Evolutionary conservation across 2,329 filamentous ascomycete genomes (phyloP), one percentile per base, ranked within the genome.

Genomic region (Fusarium kyushuense): DNA sequence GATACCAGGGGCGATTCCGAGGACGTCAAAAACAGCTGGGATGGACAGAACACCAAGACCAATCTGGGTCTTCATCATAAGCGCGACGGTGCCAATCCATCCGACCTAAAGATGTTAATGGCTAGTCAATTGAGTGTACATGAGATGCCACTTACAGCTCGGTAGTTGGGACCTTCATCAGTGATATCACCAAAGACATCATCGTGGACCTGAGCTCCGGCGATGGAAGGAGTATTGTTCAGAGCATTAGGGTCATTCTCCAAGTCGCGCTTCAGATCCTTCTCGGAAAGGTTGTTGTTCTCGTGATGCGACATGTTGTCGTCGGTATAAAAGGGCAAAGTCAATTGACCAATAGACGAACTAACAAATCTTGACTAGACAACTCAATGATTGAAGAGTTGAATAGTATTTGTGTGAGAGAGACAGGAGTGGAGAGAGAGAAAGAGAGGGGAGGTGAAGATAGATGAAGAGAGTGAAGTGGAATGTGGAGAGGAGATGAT

Each of bases 21-120:
- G 76, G 5, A 76, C 76, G 58, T 85, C 76, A 62, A 84, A 83
- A 0, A 80, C 78, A 6, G 74, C 68, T 3, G 83, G 83, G 35
- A 85, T 84, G 1, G 83, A 84, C 21, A 85, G 75, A 27, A 85
- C 83, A 43, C 80, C 74, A 1, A 83, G 76, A 43, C 81, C 81
- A 35, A 83, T 77, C 62, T 83, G 80, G 4, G 79, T 82, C 75
- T 84, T 83, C 79, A 83, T 81, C 81, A 83, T 84, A 23, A 84
- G 75, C 16, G 78, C 79, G 1, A 77, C 71, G 11, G 82, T 82
- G 27, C 80, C 81, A 6, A 80, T 59, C 82, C 81, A 84, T 47
- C 80, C 80, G 12, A 46, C 82, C 77, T 79, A 78, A 27, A 8
- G 5, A 9, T 35, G 35, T 70, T 23, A 69, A 46, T 35, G 1